Percentiles rank a stretch among this genome's conserved stretches.
Evolutionary conservation across 805 yeast species (phyloP).

Genomic region (Zygoascus flipseniorum): DNA sequence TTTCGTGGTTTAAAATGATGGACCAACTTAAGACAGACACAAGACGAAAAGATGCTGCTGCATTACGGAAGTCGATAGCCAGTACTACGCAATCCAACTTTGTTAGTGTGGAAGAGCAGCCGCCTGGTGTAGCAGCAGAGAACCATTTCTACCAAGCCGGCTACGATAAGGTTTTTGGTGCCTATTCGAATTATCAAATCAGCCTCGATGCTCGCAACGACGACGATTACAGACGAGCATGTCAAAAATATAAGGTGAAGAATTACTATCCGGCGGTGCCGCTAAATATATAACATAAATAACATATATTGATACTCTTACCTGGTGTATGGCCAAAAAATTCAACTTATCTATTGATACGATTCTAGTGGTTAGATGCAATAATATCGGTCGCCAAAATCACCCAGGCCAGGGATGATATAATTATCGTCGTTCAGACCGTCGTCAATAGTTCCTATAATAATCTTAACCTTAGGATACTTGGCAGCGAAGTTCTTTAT

Average conservation of each 20-base stretch:
- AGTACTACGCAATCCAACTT: background rate
- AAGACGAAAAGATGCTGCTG: background rate
- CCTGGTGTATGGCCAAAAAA: background rate
- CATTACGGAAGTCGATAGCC: background rate
- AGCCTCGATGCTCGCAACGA: constrained; percentile 9
- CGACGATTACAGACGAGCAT: background rate
- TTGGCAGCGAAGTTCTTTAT: constrained; percentile 64
- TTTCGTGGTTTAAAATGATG: constrained; percentile 16
- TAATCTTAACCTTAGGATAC: constrained; percentile 78
- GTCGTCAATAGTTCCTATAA: constrained; percentile 90
- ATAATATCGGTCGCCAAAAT: constrained; percentile 96
- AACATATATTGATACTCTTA: background rate
- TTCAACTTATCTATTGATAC: background rate
- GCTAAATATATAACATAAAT: background rate
- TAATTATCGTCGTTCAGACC: constrained; percentile 77
- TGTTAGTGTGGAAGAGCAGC: constrained; percentile 9
- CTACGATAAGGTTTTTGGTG: constrained; percentile 11
- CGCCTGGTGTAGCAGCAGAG: constrained; percentile 5
- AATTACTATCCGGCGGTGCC: constrained; percentile 17
- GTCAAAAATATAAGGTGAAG: background rate
- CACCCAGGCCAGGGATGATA: constrained; percentile 93
- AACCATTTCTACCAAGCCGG: background rate
- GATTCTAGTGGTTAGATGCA: constrained; percentile 48
- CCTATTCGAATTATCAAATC: constrained; percentile 1
- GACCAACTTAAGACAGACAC: constrained; percentile 8